Evolutionary conservation across 176 grass and related monocot genomes (phyloP), one percentile per base, ranked within the genome.

Genomic region (Metroxylon sagu): DNA sequence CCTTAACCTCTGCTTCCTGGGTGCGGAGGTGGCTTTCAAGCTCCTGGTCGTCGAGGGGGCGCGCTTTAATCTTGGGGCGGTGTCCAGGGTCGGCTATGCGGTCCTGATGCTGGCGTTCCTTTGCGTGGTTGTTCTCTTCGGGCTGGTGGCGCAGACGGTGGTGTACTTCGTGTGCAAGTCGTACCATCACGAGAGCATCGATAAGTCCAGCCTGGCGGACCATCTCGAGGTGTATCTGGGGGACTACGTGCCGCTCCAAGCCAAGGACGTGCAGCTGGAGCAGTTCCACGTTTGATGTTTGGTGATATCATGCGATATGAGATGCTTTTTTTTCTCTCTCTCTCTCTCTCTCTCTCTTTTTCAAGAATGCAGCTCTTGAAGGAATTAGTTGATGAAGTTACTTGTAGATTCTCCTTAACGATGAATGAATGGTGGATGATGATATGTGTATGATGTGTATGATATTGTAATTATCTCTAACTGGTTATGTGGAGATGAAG

Each of bases 101-200:
- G 4, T 88, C 6, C n/a, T 65, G 23, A 74, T 83, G 49, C 79
- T 80, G 3, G 17, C 70, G 4, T 62, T 78, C 30, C 76, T 97
- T 1, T 88, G 78, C 59, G 63, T 54, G 5, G 81, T 98, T 16
- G 67, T 98, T 29, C 74, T 88, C 64, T 70, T 98, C 19, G 84
- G 84, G 6, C 78, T 98, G 15, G 84, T 85, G 57, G 71, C 87
- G 12, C 87, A 98, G 73, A 88, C 87, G 0, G 67, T 98, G 30
- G 67, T 92, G 0, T 98, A 92, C 78, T 79, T 98, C 29, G 93
- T 98, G 5, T 98, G 93, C 81, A 92, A 98, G 72, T 83, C 81
- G 53, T 88, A 92, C 49, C 93, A 89, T 73, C 81, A 92, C 4
- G 87, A 98, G 84, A 92, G 81, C 87, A 81, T 98, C 59, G 93